Base-by-base conservation (phyloP, 345 rosid species). In the Draba incana region DNA sequence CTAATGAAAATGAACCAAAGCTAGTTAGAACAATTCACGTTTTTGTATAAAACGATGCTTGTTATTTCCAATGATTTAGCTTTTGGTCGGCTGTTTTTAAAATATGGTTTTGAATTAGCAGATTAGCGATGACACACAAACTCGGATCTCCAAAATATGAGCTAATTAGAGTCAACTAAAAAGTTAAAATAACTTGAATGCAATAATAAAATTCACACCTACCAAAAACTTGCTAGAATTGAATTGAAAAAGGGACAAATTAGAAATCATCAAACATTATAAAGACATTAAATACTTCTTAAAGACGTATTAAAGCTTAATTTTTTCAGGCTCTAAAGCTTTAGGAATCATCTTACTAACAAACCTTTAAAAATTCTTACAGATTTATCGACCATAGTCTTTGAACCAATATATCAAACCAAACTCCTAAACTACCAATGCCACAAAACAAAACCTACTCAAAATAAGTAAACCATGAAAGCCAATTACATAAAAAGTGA, bases 51-150 rank as follows among this genome's bases (percentile, higher is more conserved):
- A 70, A 51, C 8, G 53, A 51, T 12, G 55, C n/a, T 28, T 41
- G 42, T 27, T 51, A 46, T 41, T 41, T 33, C 61, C 54, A 70
- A 43, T 59, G 60, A 27, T 41, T 43, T 20, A 33, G 44, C 12
- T 44, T 71, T 38, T 71, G 62, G 69, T 71, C 75, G 48, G 63
- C 56, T 54, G 24, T 45, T 37, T 45, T 54, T 23, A 23, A 62
- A 62, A 8, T 35, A 52, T 53, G 13, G 37, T 41, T 49, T 64
- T 41, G 4, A 47, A 52, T 37, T 49, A 69, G 43, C 48, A 50
- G 41, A 38, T 8, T 43, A 62, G 56, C 45, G 3, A 37, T 20
- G 44, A 52, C 13, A 35, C 56, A 62, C 31, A 6, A 15, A 71
- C 62, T 61, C 62, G 27, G 10, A 45, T 55, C 71, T 55, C 55